phyloP scores from a whole-genome alignment of 371 early-diverging fungal genomes.

The Mortierella sp. region DNA sequence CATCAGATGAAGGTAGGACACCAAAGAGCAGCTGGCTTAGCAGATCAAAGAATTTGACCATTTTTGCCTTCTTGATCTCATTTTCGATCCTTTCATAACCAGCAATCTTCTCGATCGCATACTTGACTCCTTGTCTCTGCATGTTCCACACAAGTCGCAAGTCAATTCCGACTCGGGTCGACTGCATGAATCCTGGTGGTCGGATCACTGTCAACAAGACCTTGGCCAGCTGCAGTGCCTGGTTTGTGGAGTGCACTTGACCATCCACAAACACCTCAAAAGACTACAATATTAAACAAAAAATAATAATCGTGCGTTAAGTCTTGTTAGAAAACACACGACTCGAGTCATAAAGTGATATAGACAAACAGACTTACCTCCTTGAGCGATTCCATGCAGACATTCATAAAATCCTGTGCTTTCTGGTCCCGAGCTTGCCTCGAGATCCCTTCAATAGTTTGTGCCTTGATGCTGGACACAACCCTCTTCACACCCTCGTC shows the following conservation, averaged over 20 bases:
- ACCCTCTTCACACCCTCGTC: conserved; percentile 65
- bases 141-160: conserved; percentile 23
- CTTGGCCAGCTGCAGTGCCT: conserved; percentile 37
- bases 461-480: conserved; percentile 55
- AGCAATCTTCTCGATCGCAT: conserved; percentile 31
- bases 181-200: conserved; percentile 45
- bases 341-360: background rate
- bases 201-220: conserved; percentile 29
- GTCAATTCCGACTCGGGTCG: conserved; percentile 19
- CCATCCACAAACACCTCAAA: conserved; percentile 25
- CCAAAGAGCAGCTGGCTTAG: conserved; percentile 33
- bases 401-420: conserved; percentile 46
- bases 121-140: conserved; percentile 31
- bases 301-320: too few relatives aligned
- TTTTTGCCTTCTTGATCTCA: conserved; percentile 11
- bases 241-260: conserved; percentile 16
- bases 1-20: conserved; percentile 1
- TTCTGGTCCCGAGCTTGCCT: conserved; percentile 30
- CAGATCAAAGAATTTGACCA: conserved; percentile 42
- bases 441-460: conserved; percentile 22
- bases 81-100: conserved; percentile 3
- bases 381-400: conserved; percentile 59
- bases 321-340: background rate
- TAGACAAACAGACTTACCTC: conserved; percentile 46
- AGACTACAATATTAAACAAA: conserved; percentile 4